Evolutionary conservation across 2,329 filamentous ascomycete genomes (phyloP).

Genomic region (Alternaria incomplexa): DNA sequence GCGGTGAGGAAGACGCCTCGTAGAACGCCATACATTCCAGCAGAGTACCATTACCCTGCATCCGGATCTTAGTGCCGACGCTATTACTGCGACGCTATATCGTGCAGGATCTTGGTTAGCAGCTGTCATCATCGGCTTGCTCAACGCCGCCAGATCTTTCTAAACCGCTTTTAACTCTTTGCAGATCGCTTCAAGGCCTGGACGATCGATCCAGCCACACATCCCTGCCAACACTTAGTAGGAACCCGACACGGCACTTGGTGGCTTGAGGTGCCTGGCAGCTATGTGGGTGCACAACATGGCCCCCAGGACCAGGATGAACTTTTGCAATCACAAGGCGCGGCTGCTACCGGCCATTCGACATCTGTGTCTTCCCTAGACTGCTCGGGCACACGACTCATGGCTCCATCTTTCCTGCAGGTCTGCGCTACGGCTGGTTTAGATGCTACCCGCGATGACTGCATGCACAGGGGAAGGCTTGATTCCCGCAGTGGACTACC

Average conservation of each 20-base stretch:
- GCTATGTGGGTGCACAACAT: constrained; percentile 20
- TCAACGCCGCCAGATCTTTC: constrained; percentile 38
- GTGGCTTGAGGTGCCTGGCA: constrained; percentile 32
- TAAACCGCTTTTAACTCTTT: constrained; percentile 24
- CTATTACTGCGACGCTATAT: constrained; percentile 34
- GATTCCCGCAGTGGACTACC: constrained; percentile 38
- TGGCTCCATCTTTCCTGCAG: constrained; percentile 20
- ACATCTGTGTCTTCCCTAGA: constrained; percentile 32
- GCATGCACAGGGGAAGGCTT: constrained; percentile 32
- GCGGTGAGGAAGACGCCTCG: constrained; percentile 18
- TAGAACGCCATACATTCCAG: constrained; percentile 18
- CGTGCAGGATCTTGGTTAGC: constrained; percentile 39
- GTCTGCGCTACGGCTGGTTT: constrained; percentile 19
- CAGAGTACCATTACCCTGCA: constrained; percentile 33
- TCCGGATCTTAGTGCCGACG: constrained; percentile 34
- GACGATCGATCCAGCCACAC: constrained; percentile 30
- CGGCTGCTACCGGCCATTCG: constrained; percentile 32
- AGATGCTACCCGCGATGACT: constrained; percentile 30
- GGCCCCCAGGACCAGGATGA: constrained; percentile 29
- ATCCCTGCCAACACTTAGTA: constrained; percentile 26
- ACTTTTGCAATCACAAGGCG: constrained; percentile 29
- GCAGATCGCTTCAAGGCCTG: constrained; percentile 37
- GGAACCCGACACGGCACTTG: constrained; percentile 23
- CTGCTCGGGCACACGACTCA: constrained; percentile 36
- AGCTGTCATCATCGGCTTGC: constrained; percentile 34